These are phyloP conservation scores for Marasmius fiardii DNA, from an alignment of 1,284 basidiomycete species.

Conservation along the genomic window DNA sequence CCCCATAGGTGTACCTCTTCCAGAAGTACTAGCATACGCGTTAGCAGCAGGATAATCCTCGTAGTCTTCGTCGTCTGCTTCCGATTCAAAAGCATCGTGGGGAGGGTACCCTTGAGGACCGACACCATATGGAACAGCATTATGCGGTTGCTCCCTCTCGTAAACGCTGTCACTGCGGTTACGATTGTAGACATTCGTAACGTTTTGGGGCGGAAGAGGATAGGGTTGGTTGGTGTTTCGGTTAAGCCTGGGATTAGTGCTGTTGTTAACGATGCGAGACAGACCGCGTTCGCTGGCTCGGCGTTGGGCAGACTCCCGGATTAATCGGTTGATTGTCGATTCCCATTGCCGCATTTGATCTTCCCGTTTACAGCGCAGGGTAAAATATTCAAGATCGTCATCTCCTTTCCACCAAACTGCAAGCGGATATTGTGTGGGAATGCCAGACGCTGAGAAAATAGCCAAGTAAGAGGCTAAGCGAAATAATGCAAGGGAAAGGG, in stretches of 20 bases:
- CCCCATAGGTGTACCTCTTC: conserved; percentile 67
- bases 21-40: conserved; percentile 46
- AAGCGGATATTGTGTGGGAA: conserved; percentile 57
- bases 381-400: conserved; percentile 90
- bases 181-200: not conserved
- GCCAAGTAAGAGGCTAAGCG: conserved; percentile 7
- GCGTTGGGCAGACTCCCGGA: conserved; percentile 65
- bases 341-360: conserved; percentile 96
- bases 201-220: conserved; percentile 10
- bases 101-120: conserved; percentile 61
- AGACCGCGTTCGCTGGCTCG: conserved; percentile 58
- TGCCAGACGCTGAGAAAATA: conserved; percentile 34
- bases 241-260: conserved; percentile 33
- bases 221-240: conserved; percentile 16
- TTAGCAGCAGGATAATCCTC: conserved; percentile 64
- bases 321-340: conserved; percentile 82
- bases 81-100: conserved; percentile 62
- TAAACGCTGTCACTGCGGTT: conserved; percentile 33
- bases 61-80: conserved; percentile 68
- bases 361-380: conserved; percentile 88
- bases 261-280: conserved; percentile 35
- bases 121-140: conserved; percentile 29
- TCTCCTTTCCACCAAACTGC: conserved; percentile 95
- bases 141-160: conserved; percentile 36
- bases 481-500: conserved; percentile 2